These are phyloP conservation scores for Pichia deserticola DNA, from an alignment of 805 yeast genomes.

Conservation along the genomic window DNA sequence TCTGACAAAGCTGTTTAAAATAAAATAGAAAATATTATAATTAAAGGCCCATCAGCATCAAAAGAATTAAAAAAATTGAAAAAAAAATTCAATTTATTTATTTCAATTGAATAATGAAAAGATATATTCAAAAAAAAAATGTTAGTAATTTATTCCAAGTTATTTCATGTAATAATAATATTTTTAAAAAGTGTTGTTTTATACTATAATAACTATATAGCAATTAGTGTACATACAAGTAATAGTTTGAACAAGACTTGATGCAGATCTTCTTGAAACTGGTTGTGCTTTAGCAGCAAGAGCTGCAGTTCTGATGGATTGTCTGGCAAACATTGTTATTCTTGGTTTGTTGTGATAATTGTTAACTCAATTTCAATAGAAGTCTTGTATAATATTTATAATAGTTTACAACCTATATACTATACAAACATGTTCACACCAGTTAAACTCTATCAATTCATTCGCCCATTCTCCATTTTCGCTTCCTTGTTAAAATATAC, in stretches of 20 bases:
- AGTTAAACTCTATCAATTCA: neutral
- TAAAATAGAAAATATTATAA: conserved; percentile 23
- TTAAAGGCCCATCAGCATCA: too few species aligned
- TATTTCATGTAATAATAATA: too few species aligned
- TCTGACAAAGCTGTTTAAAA: conserved; percentile 30
- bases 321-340: conserved; percentile 28
- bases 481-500: neutral
- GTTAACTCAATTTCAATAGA: too few species aligned
- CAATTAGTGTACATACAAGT: neutral
- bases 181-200: too few species aligned
- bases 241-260: conserved; percentile 28
- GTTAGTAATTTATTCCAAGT: too few species aligned
- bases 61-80: neutral
- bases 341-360: neutral
- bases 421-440: neutral
- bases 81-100: neutral
- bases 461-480: neutral
- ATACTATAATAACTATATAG: too few species aligned
- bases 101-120: neutral
- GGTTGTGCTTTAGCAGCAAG: conserved; percentile 21
- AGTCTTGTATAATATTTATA: too few species aligned
- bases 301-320: conserved; percentile 23
- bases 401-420: too few species aligned
- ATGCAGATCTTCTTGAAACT: conserved; percentile 32
- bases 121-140: neutral